Evolutionary conservation across 768 basidiomycete genomes (phyloP).

Genomic region (Pleurotus platypus): DNA sequence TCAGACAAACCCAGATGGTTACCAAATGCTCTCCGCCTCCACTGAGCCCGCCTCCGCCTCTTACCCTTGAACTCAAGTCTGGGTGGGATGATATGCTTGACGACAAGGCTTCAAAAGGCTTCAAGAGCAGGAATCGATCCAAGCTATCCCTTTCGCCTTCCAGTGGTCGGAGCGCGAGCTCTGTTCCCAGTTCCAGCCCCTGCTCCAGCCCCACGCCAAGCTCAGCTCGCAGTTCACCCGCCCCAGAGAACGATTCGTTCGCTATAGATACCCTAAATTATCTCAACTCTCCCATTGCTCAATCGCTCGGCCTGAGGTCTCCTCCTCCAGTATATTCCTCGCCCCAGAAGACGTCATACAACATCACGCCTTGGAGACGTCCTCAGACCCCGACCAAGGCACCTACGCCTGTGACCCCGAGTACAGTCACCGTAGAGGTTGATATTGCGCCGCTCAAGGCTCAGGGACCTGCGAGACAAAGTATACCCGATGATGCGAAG

Average conservation of each 20-base stretch:
- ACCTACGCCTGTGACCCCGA: background rate
- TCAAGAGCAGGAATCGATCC: background rate
- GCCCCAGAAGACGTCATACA: slow-evolving; percentile 3
- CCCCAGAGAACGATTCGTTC: slow-evolving; percentile 35
- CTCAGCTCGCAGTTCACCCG: slow-evolving; percentile 5
- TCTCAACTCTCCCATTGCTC: slow-evolving; percentile 40
- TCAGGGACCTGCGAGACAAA: slow-evolving; percentile 16
- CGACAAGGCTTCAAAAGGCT: slow-evolving; percentile 22
- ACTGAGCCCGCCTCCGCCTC: background rate
- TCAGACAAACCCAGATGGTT: background rate
- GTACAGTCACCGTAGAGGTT: too few relatives aligned
- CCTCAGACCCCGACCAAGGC: background rate
- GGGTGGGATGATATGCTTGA: slow-evolving; percentile 50
- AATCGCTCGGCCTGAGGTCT: slow-evolving; percentile 33
- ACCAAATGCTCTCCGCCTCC: background rate
- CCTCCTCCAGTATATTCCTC: slow-evolving; percentile 13
- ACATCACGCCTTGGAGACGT: background rate
- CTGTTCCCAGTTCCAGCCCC: slow-evolving; percentile 16
- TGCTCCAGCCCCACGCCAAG: slow-evolving; percentile 21
- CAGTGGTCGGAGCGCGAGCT: background rate
- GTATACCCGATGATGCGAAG: slow-evolving; percentile 26
- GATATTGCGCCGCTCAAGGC: background rate
- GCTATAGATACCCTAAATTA: slow-evolving; percentile 41
- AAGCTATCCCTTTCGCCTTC: slow-evolving; percentile 1
- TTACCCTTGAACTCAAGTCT: slow-evolving; percentile 34